phyloP scores from a whole-genome alignment of 352 stramenopile species.

The Pythium brassicae region DNA sequence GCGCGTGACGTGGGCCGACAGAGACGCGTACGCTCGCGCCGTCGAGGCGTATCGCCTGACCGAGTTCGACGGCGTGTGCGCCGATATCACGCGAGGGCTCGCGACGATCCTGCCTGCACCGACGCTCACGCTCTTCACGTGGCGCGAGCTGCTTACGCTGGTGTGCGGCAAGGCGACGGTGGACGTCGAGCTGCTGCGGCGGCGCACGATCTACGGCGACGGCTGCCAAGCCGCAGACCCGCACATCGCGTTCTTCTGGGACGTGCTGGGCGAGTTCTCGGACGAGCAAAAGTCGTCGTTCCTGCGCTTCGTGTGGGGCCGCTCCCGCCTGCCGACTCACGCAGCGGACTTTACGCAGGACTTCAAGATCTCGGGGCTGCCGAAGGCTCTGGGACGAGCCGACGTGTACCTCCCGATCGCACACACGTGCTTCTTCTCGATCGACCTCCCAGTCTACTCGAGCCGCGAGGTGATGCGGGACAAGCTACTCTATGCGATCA shows the following conservation, averaged over 20 bases:
- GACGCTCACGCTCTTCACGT: conserved; percentile 82
- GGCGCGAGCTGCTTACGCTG: conserved; percentile 85
- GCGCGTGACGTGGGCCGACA: conserved; percentile 89
- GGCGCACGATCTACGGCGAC: conserved; percentile 88
- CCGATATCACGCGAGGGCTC: conserved; percentile 71
- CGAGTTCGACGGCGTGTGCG: conserved; percentile 78
- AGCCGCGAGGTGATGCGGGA: conserved; percentile 73
- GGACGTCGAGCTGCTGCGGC: conserved; percentile 81
- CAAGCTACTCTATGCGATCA: conserved; percentile 87
- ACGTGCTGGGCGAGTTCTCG: conserved; percentile 82
- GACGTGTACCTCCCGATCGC: conserved; percentile 85
- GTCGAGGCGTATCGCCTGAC: conserved; percentile 74
- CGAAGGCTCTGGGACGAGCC: conserved; percentile 63
- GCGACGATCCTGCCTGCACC: conserved; percentile 82
- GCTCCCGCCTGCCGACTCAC: conserved; percentile 87
- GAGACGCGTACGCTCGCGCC: conserved; percentile 72
- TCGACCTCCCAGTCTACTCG: conserved; percentile 79
- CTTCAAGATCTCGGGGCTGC: conserved; percentile 86
- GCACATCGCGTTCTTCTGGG: conserved; percentile 90
- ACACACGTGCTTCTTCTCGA: conserved; percentile 90
- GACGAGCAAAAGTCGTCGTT: conserved; percentile 90
- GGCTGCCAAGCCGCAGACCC: conserved; percentile 81
- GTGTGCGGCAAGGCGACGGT: conserved; percentile 88
- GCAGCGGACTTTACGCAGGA: conserved; percentile 86
- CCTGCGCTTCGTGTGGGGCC: conserved; percentile 84